Conservation (phyloP, 106 monocot genomes). For the Ottelia alismoides region DNA sequence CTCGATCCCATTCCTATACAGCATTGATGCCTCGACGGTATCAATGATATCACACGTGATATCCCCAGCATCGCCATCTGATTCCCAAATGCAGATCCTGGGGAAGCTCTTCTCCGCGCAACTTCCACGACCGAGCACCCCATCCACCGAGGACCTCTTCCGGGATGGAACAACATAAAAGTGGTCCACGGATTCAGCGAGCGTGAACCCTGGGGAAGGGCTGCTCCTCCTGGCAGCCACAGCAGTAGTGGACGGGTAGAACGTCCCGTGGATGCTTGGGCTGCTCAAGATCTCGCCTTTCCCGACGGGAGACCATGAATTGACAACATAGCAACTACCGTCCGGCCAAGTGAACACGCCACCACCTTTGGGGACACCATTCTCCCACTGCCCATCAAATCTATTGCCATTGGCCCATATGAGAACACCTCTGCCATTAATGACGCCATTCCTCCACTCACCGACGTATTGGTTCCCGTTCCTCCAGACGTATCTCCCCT, state of each 20-base stretch:
- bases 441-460: slow-evolving; percentile 37
- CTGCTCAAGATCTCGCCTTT: background rate
- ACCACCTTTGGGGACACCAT: slow-evolving; percentile 28
- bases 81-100: slow-evolving; percentile 51
- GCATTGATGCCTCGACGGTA: slow-evolving; percentile 32
- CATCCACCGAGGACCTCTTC: slow-evolving; percentile 17
- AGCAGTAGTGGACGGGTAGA: slow-evolving; percentile 6
- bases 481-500: slow-evolving; percentile 40
- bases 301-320: background rate
- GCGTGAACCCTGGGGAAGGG: background rate
- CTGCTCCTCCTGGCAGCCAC: slow-evolving; percentile 1
- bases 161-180: background rate
- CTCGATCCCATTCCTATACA: slow-evolving; percentile 12
- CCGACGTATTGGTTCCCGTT: slow-evolving; percentile 47
- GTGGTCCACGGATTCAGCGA: slow-evolving; percentile 1
- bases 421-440: slow-evolving; percentile 26
- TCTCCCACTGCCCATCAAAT: slow-evolving; percentile 54
- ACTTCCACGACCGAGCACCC: slow-evolving; percentile 3
- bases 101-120: slow-evolving; percentile 25
- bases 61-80: slow-evolving; percentile 47
- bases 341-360: slow-evolving; percentile 40
- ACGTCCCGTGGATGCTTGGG: slow-evolving; percentile 11
- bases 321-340: slow-evolving; percentile 23
- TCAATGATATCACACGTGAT: slow-evolving; percentile 57
- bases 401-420: slow-evolving; percentile 41